phyloP scores from a whole-genome alignment of 192 early-diverging fungal genomes.

The Endogone sp. region DNA sequence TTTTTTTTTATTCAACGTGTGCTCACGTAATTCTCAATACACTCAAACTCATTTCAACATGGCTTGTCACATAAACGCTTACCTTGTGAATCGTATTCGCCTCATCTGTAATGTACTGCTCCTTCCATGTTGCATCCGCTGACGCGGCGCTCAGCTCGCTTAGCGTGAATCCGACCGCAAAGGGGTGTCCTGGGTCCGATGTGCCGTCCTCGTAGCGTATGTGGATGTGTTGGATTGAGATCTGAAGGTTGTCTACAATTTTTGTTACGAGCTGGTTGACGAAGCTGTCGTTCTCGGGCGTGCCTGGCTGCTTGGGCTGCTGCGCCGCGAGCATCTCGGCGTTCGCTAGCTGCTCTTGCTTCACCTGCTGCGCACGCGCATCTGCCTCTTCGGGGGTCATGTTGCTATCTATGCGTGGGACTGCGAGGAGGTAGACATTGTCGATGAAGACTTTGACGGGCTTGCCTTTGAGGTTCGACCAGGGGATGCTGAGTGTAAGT shows the following conservation, averaged over 20 bases:
- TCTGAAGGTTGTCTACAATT: conserved; percentile 95
- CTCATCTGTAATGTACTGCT: conserved; percentile 76
- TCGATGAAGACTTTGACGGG: conserved; percentile 88
- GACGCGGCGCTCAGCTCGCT: conserved; percentile 89
- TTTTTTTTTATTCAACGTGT: no score
- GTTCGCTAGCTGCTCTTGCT: conserved; percentile 80
- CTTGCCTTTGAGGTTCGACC: conserved; percentile 94
- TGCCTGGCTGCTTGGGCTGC: conserved; percentile 11
- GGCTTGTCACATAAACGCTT: no score
- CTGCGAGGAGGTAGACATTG: conserved; percentile 84
- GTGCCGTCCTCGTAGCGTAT: conserved; percentile 90
- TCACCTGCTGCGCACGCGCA: conserved; percentile 69
- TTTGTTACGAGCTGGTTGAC: conserved; percentile 86
- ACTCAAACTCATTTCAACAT: no score
- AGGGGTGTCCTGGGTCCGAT: conserved; percentile 72
- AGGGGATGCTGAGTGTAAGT: conserved; percentile 91
- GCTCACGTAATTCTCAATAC: no score
- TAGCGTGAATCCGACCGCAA: conserved; percentile 87
- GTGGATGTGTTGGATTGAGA: conserved; percentile 94
- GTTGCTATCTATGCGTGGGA: conserved; percentile 65
- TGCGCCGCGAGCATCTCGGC: conserved; percentile 56
- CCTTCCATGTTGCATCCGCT: conserved; percentile 81
- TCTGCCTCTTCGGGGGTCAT: conserved; percentile 80
- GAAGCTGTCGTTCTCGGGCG: conserved; percentile 75
- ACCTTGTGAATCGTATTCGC: conserved; percentile 86